These are phyloP conservation scores for Colletotrichum trifolii DNA, from an alignment of 2,329 filamentous ascomycete species.

Conservation along the genomic window DNA sequence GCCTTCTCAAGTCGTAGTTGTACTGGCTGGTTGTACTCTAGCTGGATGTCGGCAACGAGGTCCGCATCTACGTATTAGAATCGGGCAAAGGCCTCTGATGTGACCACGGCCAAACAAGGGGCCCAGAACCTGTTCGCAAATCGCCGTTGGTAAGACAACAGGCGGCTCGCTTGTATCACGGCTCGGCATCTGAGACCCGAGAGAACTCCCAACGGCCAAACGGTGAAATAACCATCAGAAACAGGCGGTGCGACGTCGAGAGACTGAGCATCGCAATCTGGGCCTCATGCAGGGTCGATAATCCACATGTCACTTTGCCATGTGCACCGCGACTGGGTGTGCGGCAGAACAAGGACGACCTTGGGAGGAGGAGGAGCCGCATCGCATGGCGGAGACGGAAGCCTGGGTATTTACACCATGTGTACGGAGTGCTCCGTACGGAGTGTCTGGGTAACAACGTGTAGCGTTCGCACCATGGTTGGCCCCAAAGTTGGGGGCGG, in stretches of 20 bases:
- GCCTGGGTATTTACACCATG: neutral
- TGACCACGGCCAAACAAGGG: too few relatives aligned
- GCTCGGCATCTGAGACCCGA: conserved; percentile 29
- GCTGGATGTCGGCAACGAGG: too few relatives aligned
- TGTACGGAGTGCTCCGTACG: neutral
- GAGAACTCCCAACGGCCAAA: neutral
- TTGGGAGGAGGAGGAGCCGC: neutral
- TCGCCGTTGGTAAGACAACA: conserved; percentile 2
- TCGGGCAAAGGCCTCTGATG: too few relatives aligned
- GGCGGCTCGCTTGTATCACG: conserved; percentile 1
- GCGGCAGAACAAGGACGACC: conserved; percentile 5
- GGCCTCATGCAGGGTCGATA: neutral
- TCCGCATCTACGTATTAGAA: too few relatives aligned
- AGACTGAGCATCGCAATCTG: neutral
- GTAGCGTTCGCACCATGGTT: too few relatives aligned
- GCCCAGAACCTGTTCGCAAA: neutral
- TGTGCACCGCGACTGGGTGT: neutral
- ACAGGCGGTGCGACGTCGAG: neutral
- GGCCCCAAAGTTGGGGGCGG: too few relatives aligned
- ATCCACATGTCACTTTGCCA: neutral
- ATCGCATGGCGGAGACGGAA: neutral
- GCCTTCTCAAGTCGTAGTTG: too few relatives aligned
- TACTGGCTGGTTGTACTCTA: too few relatives aligned
- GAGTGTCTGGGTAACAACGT: too few relatives aligned
- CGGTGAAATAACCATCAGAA: neutral